These are phyloP conservation scores for Pseudogymnoascus sp. DNA, from an alignment of 2,329 filamentous ascomycete species.

Conservation along the genomic window DNA sequence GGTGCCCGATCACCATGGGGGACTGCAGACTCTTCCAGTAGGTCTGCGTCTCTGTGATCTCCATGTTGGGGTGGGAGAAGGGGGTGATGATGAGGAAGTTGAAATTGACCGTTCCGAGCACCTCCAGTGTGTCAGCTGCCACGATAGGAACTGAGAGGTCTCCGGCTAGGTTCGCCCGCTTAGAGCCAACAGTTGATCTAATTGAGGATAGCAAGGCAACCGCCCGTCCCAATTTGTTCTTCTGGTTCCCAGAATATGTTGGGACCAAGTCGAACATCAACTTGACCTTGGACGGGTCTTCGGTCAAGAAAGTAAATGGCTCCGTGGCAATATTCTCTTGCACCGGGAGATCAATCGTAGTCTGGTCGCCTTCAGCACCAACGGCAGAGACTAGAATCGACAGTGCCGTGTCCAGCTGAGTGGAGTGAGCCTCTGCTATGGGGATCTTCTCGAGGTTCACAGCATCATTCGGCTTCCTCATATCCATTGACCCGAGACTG, in stretches of 20 bases:
- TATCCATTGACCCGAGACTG: slow-evolving; percentile 90
- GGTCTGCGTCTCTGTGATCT: slow-evolving; percentile 78
- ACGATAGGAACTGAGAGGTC: slow-evolving; percentile 89
- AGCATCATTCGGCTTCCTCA: slow-evolving; percentile 68
- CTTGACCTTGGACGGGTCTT: slow-evolving; percentile 71
- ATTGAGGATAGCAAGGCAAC: slow-evolving; percentile 83
- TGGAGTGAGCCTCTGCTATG: slow-evolving; percentile 77
- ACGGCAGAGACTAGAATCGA: slow-evolving; percentile 84
- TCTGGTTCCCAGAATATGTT: slow-evolving; percentile 83
- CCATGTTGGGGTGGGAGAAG: slow-evolving; percentile 89
- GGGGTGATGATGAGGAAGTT: slow-evolving; percentile 94
- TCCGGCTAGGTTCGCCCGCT: slow-evolving; percentile 85
- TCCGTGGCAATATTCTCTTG: slow-evolving; percentile 92
- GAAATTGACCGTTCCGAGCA: slow-evolving; percentile 93
- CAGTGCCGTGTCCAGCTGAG: slow-evolving; percentile 86
- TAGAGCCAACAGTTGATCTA: slow-evolving; percentile 70
- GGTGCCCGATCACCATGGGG: slow-evolving; percentile 69
- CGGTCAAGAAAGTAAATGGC: slow-evolving; percentile 80
- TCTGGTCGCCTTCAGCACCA: slow-evolving; percentile 77
- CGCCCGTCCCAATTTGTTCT: slow-evolving; percentile 79
- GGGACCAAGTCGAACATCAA: slow-evolving; percentile 91
- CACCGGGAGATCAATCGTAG: slow-evolving; percentile 82
- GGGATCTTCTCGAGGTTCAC: slow-evolving; percentile 86
- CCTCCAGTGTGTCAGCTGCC: slow-evolving; percentile 68
- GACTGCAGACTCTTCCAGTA: slow-evolving; percentile 93